A percentile compares a stretch with the other conserved stretches of the same genome.
These are phyloP conservation scores for Globisporangium camurandrum DNA, from an alignment of 352 stramenopile species.

Conservation along the genomic window DNA sequence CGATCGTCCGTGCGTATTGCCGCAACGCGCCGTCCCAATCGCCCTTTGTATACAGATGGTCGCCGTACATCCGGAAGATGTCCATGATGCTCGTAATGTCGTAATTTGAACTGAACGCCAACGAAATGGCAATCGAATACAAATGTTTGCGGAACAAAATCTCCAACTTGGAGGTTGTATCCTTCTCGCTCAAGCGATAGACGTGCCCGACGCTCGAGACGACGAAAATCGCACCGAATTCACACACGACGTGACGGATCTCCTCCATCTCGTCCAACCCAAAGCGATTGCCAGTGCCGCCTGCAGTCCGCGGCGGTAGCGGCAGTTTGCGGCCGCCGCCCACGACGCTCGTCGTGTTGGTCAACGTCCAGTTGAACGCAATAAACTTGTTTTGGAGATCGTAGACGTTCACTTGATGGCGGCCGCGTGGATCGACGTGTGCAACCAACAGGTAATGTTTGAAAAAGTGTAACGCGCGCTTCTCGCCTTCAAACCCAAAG, in stretches of 20 bases:
- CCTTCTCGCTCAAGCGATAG: slow-evolving; percentile 92
- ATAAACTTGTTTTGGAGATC: slow-evolving; percentile 91
- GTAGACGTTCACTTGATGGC: slow-evolving; percentile 87
- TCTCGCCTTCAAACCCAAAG: slow-evolving; percentile 85
- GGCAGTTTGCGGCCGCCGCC: slow-evolving; percentile 12
- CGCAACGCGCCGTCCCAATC: slow-evolving; percentile 93
- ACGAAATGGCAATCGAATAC: slow-evolving; percentile 95
- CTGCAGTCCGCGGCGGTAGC: slow-evolving; percentile 21
- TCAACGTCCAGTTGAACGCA: slow-evolving; percentile 87
- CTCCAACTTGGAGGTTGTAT: slow-evolving; percentile 94
- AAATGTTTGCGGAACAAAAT: slow-evolving; percentile 96
- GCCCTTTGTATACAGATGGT: slow-evolving; percentile 97
- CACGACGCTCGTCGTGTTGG: slow-evolving; percentile 33
- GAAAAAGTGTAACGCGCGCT: slow-evolving; percentile 83
- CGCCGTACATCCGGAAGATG: slow-evolving; percentile 95
- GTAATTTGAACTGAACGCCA: slow-evolving; percentile 94
- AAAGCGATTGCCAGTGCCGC: slow-evolving; percentile 57
- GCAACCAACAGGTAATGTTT: slow-evolving; percentile 84
- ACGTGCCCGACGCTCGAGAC: slow-evolving; percentile 82
- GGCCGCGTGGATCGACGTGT: slow-evolving; percentile 71
- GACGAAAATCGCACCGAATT: slow-evolving; percentile 85
- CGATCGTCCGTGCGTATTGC: slow-evolving; percentile 97
- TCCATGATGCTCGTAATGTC: slow-evolving; percentile 94
- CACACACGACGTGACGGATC: slow-evolving; percentile 77
- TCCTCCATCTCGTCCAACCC: slow-evolving; percentile 83